Percentiles rank a stretch among this genome's conserved stretches.
Evolutionary conservation across 2,329 filamentous ascomycete genomes (phyloP).

Genomic region (Exophiala phaeomuriformis): DNA sequence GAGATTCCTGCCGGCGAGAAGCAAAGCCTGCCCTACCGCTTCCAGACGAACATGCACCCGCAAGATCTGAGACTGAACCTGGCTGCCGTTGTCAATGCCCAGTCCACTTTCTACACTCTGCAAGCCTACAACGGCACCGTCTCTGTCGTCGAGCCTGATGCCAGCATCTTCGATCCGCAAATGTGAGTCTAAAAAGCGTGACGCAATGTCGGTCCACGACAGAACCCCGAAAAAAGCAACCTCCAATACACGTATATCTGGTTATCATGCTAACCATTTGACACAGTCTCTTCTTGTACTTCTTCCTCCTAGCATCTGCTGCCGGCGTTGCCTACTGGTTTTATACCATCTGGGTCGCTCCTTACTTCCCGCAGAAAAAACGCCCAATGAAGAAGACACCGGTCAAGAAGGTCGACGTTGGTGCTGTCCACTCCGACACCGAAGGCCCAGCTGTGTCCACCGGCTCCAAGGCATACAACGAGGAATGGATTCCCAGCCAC

Average conservation of each 20-base stretch:
- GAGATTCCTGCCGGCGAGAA: slow-evolving; percentile 68
- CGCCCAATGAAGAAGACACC: slow-evolving; percentile 51
- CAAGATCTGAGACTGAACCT: slow-evolving; percentile 78
- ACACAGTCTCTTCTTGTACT: slow-evolving; percentile 87
- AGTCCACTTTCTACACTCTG: slow-evolving; percentile 60
- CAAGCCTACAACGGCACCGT: slow-evolving; percentile 75
- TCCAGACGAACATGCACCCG: slow-evolving; percentile 85
- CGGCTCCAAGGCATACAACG: slow-evolving; percentile 70
- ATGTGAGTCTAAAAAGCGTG: slow-evolving; percentile 57
- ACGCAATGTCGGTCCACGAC: no score
- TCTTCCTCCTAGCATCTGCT: slow-evolving; percentile 75
- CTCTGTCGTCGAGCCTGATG: slow-evolving; percentile 80
- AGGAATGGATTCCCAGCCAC: slow-evolving; percentile 86
- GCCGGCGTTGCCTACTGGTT: slow-evolving; percentile 84
- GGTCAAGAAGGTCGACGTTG: slow-evolving; percentile 59
- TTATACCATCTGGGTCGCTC: slow-evolving; percentile 96
- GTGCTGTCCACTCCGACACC: slow-evolving; percentile 56
- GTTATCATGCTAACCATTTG: no score
- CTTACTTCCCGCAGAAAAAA: slow-evolving; percentile 72
- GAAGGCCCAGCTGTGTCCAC: slow-evolving; percentile 64
- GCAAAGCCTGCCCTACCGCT: slow-evolving; percentile 56
- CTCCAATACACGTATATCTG: no score
- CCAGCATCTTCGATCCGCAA: slow-evolving; percentile 88
- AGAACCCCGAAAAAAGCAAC: no score
- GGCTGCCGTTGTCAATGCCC: slow-evolving; percentile 58